Percentiles rank a stretch among this genome's conserved stretches.
Conservation (phyloP, 352 stramenopile species). For the Pythium insidiosum region DNA sequence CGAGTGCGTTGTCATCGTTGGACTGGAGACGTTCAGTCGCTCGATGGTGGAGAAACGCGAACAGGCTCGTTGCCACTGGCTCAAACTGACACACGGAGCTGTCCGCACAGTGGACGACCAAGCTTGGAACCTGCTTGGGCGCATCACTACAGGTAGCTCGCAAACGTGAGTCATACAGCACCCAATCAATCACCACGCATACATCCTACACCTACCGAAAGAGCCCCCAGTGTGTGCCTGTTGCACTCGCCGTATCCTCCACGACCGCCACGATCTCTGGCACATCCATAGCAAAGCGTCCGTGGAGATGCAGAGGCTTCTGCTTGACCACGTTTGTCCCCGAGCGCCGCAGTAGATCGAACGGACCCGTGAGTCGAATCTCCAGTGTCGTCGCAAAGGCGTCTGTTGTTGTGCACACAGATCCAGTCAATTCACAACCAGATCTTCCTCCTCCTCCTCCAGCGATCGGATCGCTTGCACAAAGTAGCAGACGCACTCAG, state of each 20-base stretch:
- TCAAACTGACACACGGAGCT: conserved; percentile 25
- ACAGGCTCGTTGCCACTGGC: conserved; percentile 24
- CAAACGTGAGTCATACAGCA: too few species aligned
- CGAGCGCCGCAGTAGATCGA: conserved; percentile 28
- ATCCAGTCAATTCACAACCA: neutral
- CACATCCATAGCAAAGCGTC: conserved; percentile 38
- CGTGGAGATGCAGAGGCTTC: conserved; percentile 44
- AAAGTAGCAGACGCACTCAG: conserved; percentile 15
- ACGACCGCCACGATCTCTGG: conserved; percentile 39
- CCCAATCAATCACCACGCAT: too few species aligned
- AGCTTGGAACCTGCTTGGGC: conserved; percentile 27
- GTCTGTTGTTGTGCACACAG: conserved; percentile 16
- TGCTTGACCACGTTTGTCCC: conserved; percentile 11
- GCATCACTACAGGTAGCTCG: conserved; percentile 33
- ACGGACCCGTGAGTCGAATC: conserved; percentile 33
- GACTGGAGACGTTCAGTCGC: neutral
- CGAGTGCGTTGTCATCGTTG: conserved; percentile 1
- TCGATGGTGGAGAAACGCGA: conserved; percentile 25
- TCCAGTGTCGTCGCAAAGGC: conserved; percentile 36
- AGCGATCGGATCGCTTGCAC: too few species aligned
- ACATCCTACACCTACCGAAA: conserved; percentile 27
- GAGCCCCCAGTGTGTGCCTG: conserved; percentile 39
- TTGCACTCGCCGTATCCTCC: conserved; percentile 7
- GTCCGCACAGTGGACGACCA: conserved; percentile 26
- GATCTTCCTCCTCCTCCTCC: neutral